A percentile compares a stretch with the other conserved stretches of the same genome.
Evolutionary conservation across 345 rosid genomes (phyloP).

Genomic region (Eucalyptus sp.): DNA sequence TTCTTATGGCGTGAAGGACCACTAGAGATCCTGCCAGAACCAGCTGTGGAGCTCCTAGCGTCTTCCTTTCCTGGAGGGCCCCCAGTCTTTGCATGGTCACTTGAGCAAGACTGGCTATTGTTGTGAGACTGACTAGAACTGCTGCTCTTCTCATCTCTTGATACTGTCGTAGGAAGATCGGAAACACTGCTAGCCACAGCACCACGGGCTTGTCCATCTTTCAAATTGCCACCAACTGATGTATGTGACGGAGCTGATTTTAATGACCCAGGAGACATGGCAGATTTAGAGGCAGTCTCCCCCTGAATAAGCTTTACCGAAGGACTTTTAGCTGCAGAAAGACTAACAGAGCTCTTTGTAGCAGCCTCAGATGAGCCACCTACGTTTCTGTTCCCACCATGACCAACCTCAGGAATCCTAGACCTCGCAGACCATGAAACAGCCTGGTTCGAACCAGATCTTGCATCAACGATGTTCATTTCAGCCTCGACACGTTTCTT

Average conservation of each 20-base stretch:
- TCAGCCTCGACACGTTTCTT: slow-evolving; percentile 95
- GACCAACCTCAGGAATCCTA: slow-evolving; percentile 48
- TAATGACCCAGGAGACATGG: slow-evolving; percentile 40
- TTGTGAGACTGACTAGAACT: slow-evolving; percentile 80
- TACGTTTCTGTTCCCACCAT: slow-evolving; percentile 37
- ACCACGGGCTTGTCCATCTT: slow-evolving; percentile 46
- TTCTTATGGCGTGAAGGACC: slow-evolving; percentile 45
- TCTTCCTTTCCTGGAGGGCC: slow-evolving; percentile 55
- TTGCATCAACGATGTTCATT: slow-evolving; percentile 53
- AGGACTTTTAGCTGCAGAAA: slow-evolving; percentile 49
- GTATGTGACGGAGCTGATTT: slow-evolving; percentile 41
- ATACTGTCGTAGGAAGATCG: slow-evolving; percentile 25
- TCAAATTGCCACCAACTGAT: slow-evolving; percentile 19
- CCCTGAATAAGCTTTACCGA: slow-evolving; percentile 36
- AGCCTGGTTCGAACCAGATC: slow-evolving; percentile 49
- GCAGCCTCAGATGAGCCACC: slow-evolving; percentile 56
- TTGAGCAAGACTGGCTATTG: slow-evolving; percentile 61
- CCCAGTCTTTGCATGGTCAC: slow-evolving; percentile 52
- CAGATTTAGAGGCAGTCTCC: slow-evolving; percentile 38
- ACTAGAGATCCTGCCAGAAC: slow-evolving; percentile 36
- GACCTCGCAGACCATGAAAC: slow-evolving; percentile 58
- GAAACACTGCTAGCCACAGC: slow-evolving; percentile 12
- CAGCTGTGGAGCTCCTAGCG: slow-evolving; percentile 46
- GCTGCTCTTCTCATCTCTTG: slow-evolving; percentile 69
- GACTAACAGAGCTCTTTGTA: slow-evolving; percentile 32